phyloP scores from a whole-genome alignment of 208 protist species.

The Leishmania major region DNA sequence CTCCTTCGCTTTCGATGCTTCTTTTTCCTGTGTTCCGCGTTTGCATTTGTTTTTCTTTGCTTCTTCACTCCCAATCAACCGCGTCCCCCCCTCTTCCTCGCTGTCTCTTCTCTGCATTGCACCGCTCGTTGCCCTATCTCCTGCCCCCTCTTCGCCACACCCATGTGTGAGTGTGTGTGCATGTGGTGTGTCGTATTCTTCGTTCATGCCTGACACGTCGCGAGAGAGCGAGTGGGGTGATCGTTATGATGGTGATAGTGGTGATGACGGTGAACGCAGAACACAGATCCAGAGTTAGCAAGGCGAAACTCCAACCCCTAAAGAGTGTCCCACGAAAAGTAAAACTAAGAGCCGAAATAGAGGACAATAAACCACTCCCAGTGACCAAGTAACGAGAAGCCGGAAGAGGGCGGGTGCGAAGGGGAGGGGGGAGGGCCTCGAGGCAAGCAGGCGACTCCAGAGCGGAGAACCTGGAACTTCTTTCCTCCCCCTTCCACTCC shows the following conservation, averaged over 20 bases:
- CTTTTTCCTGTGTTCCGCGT: not conserved
- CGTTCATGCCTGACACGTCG: no score
- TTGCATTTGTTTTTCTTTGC: not conserved
- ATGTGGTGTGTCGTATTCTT: not conserved
- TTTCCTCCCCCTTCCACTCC: not conserved
- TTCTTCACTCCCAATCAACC: not conserved
- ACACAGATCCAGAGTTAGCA: not conserved
- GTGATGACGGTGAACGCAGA: not conserved
- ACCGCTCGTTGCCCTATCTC: not conserved
- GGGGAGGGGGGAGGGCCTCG: not conserved
- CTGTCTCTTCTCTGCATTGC: not conserved
- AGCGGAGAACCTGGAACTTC: not conserved
- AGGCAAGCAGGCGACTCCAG: no score
- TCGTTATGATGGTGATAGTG: not conserved
- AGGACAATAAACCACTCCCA: not conserved
- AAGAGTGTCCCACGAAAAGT: not conserved
- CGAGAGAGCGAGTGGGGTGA: not conserved
- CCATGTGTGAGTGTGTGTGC: not conserved
- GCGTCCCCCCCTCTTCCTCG: not conserved
- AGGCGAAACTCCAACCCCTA: not conserved
- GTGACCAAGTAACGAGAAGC: not conserved
- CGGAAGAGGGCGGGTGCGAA: not conserved
- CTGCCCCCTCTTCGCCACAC: not conserved
- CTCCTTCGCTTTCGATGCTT: not conserved
- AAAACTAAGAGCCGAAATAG: not conserved